Evolutionary conservation across 306 rosid genomes (phyloP).

Genomic region (Acacia confusa): DNA sequence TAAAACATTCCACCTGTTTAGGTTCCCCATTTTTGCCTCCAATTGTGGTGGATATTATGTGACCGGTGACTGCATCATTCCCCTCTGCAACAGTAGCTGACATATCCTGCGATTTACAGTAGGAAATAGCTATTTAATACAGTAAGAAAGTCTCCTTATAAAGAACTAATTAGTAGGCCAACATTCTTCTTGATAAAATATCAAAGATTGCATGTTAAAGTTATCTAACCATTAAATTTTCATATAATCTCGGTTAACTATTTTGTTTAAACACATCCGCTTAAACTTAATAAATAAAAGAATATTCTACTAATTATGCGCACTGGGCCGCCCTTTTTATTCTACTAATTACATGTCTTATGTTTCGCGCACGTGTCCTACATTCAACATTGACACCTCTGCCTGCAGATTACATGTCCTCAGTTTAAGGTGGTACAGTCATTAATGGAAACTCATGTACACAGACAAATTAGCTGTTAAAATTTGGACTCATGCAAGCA

Average conservation of each 20-base stretch:
- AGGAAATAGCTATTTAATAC: constrained; percentile 25
- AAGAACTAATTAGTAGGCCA: constrained; percentile 18
- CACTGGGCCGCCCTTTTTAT: too few relatives aligned
- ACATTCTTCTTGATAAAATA: constrained; percentile 17
- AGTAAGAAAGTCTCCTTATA: constrained; percentile 8
- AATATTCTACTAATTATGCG: neutral
- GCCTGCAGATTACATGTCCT: neutral
- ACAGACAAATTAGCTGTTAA: constrained; percentile 28
- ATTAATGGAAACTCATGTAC: constrained; percentile 13
- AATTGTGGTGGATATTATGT: constrained; percentile 90
- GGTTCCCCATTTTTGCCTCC: constrained; percentile 97
- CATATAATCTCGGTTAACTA: neutral
- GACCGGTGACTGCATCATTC: constrained; percentile 84
- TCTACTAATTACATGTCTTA: too few relatives aligned
- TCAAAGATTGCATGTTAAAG: constrained; percentile 8
- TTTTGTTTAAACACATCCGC: neutral
- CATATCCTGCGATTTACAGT: constrained; percentile 72
- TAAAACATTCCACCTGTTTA: constrained; percentile 60
- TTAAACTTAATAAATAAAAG: neutral
- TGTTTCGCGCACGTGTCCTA: neutral
- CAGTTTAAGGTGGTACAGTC: constrained; percentile 15
- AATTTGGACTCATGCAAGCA: constrained; percentile 1
- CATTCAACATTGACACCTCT: neutral
- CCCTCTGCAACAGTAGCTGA: constrained; percentile 65
- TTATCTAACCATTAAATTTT: constrained; percentile 6